A percentile compares a stretch with the other conserved stretches of the same genome.
Conservation (phyloP, 2,329 filamentous ascomycete genomes). For the Rhexocercosporidium sp. region DNA sequence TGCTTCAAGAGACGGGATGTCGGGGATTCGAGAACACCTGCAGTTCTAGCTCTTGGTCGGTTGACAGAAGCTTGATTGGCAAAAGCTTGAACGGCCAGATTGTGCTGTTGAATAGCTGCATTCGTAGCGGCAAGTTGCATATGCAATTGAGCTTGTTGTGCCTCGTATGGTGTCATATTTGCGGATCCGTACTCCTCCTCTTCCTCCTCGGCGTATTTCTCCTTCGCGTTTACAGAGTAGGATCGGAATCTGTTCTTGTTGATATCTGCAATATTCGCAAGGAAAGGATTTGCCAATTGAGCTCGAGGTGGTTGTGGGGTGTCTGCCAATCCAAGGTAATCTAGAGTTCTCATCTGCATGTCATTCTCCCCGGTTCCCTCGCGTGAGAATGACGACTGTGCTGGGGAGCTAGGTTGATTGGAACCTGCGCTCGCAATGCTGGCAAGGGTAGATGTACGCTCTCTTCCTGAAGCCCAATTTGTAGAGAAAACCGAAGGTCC, state of each 20-base stretch:
- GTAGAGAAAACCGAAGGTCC: slow-evolving; percentile 88
- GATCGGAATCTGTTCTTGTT: slow-evolving; percentile 90
- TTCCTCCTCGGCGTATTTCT: slow-evolving; percentile 92
- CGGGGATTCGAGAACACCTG: slow-evolving; percentile 77
- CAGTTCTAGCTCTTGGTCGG: slow-evolving; percentile 87
- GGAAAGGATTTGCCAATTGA: slow-evolving; percentile 73
- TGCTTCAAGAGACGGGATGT: slow-evolving; percentile 61
- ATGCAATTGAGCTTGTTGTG: slow-evolving; percentile 66
- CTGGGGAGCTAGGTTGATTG: slow-evolving; percentile 86
- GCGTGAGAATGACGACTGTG: slow-evolving; percentile 83
- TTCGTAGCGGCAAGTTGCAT: slow-evolving; percentile 68
- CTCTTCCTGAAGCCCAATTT: slow-evolving; percentile 81
- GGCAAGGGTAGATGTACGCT: slow-evolving; percentile 83
- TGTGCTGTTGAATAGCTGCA: slow-evolving; percentile 84
- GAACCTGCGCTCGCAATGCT: slow-evolving; percentile 86
- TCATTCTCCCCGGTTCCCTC: slow-evolving; percentile 87
- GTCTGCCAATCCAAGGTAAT: slow-evolving; percentile 94
- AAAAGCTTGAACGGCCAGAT: slow-evolving; percentile 90
- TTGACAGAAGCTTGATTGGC: slow-evolving; percentile 81
- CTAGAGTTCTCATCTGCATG: slow-evolving; percentile 86
- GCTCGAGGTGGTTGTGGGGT: slow-evolving; percentile 83
- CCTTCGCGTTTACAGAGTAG: slow-evolving; percentile 98
- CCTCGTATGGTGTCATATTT: slow-evolving; percentile 57
- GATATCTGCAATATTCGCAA: slow-evolving; percentile 76
- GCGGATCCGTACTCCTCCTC: slow-evolving; percentile 66